Base-by-base conservation (phyloP, 192 early-diverging fungal species). In the Coemansia pectinata region DNA sequence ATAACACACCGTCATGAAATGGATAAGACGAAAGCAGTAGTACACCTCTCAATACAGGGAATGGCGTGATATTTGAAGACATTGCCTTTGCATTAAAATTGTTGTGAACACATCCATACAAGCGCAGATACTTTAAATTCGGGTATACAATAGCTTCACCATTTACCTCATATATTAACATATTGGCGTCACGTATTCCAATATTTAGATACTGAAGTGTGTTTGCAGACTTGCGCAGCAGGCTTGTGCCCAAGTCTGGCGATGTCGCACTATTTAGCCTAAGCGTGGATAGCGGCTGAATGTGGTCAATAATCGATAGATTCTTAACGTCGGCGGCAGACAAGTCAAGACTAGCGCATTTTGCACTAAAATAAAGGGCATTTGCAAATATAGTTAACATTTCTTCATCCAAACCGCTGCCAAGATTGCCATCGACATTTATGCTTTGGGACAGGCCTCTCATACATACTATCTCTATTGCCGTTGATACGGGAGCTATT, bases 1-100 rank as follows among this genome's bases (percentile, higher is more conserved):
- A 66, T 5, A 66, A 14, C 7, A 52, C 48, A 53, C 53, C 64
- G 17, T 66, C 47, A 4, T 33, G 17, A 12, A 52, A 66, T 31
- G 31, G 31, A 33, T 66, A 53, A 25, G 21, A 6, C 5, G 8
- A 10, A 5, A 14, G n/a, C 1, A 47, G 31, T 19, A 11, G 14
- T 15, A 66, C 7, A 7, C n/a, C 31, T 10, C 34, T 5, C n/a
- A 66, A 47, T 3, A 3, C 19, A 1, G 64, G 64, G 19, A 66
- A 66, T 12, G 47, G 63, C 12, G 33, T 27, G 15, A 9, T 8
- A 36, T 6, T 36, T 36, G 34, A 36, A 36, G 34, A 8, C 34
- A 9, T 8, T 8, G 8, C 34, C 6, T 8, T 36, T 36, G 6
- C 7, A 36, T 9, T 36, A 36, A 8, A 9, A 36, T 8, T 36